Percentiles rank a stretch among this genome's conserved stretches.
These are phyloP conservation scores for Pluteus cervinus DNA, from an alignment of 768 basidiomycete species.

Conservation along the genomic window DNA sequence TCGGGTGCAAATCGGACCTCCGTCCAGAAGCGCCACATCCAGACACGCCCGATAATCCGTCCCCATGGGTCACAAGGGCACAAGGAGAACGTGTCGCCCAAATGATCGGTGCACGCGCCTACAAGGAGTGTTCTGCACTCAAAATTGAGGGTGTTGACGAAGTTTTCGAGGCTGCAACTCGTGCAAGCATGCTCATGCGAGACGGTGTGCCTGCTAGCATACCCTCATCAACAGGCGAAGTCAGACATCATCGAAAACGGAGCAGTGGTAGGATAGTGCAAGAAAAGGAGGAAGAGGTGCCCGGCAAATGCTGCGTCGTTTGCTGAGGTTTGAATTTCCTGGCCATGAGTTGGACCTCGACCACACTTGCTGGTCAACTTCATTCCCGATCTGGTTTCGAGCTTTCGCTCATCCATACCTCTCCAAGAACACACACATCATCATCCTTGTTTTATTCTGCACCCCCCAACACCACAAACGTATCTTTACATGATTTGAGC, in stretches of 20 bases:
- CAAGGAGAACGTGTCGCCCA: conserved; percentile 80
- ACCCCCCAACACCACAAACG: too few relatives aligned
- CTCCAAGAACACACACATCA: too few relatives aligned
- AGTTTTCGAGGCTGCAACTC: conserved; percentile 94
- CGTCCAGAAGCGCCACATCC: conserved; percentile 53
- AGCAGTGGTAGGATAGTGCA: conserved; percentile 43
- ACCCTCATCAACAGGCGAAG: conserved; percentile 25
- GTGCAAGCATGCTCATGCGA: conserved; percentile 94
- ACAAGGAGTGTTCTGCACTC: conserved; percentile 91
- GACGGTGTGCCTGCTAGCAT: conserved; percentile 63
- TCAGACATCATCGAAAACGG: conserved; percentile 45
- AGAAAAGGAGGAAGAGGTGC: conserved; percentile 50
- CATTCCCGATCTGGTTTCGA: too few relatives aligned
- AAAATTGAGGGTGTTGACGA: conserved; percentile 93
- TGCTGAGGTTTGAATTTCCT: too few relatives aligned
- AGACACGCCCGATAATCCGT: conserved; percentile 36
- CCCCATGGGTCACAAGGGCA: conserved; percentile 62
- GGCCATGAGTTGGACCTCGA: too few relatives aligned
- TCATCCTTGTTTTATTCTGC: too few relatives aligned
- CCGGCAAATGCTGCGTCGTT: conserved; percentile 68
- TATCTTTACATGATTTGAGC: too few relatives aligned
- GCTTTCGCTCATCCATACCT: too few relatives aligned
- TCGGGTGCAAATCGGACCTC: conserved; percentile 94
- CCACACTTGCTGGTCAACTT: too few relatives aligned
- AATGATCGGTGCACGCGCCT: conserved; percentile 84